These are phyloP conservation scores for Aspergillus tamarii DNA, from an alignment of 2,329 filamentous ascomycete genomes.

Conservation along the genomic window DNA sequence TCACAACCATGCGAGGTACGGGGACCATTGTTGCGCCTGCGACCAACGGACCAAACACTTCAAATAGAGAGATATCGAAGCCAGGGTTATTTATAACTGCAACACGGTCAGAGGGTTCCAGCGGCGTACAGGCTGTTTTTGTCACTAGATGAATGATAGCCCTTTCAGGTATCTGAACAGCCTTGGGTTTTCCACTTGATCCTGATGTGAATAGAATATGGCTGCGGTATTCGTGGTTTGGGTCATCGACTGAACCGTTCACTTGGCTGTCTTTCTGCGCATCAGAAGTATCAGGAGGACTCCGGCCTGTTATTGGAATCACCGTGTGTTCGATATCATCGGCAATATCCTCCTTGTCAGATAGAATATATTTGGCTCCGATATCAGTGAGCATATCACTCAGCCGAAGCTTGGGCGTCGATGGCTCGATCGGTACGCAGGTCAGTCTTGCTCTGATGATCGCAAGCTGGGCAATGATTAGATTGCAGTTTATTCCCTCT, in stretches of 20 bases:
- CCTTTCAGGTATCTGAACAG: constrained; percentile 71
- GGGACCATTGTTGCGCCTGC: constrained; percentile 17
- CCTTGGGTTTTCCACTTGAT: constrained; percentile 72
- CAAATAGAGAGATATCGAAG: constrained; percentile 20
- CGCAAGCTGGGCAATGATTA: constrained; percentile 15
- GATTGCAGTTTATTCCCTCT: neutral
- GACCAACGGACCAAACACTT: constrained; percentile 15
- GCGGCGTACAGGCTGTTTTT: constrained; percentile 7
- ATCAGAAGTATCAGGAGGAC: neutral
- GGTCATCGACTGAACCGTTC: neutral
- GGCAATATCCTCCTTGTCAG: neutral
- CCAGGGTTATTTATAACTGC: constrained; percentile 19
- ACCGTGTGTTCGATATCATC: neutral
- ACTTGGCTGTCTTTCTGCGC: neutral
- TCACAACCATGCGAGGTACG: constrained; percentile 10
- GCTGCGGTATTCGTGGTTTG: constrained; percentile 11
- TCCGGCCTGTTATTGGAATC: constrained; percentile 4
- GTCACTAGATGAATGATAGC: constrained; percentile 16
- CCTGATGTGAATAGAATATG: constrained; percentile 64
- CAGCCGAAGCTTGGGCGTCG: constrained; percentile 8
- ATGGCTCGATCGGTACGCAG: constrained; percentile 10
- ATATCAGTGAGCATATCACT: constrained; percentile 7
- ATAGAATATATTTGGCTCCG: constrained; percentile 9
- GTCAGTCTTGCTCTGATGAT: constrained; percentile 11
- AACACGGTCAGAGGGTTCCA: constrained; percentile 18